Base-by-base conservation (phyloP, 805 yeast species). In the Ogataea nitratoaversa region DNA sequence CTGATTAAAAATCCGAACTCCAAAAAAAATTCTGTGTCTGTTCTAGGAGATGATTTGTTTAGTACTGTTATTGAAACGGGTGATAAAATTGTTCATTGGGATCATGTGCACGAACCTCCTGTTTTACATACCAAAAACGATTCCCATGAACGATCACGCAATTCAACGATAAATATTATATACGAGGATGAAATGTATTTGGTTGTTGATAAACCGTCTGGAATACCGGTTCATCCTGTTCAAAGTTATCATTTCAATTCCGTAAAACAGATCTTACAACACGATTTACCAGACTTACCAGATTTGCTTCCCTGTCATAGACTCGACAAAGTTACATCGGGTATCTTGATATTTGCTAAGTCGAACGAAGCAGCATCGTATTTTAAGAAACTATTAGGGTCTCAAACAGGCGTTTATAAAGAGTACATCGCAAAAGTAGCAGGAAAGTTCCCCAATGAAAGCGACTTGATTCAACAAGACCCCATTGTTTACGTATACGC, bases 191-290 rank as follows among this genome's bases (percentile, higher is more conserved):
- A 54, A 3, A 56, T 62, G 7, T 23, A 68, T 0, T 19, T 74
- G 13, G 78, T 76, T 19, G 67, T 74, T 2, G 60, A 71, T 47
- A 76, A 76, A 44, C 80, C 80, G 0, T 58, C 68, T 0, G 82
- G 81, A 0, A 57, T 74, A 2, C 79, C 81, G 1, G 73, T 77
- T 1, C 82, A 76, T 47, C 78, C 82, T 0, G 63, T 73, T 0
- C 70, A 72, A 7, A 67, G 60, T 30, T 73, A 68, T 47, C 44
- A 54, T 25, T 61, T 63, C 47, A 76, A 76, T 52, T 58, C 72
- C 1, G 45, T 76, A 17, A 60, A 66, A 8, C 76, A 71, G 50
- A 64, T 73, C 3, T 32, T 74, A 25, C 59, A 66, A 36, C 43
- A 54, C 14, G 22, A 29, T n/a, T 68, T 67, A 8, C 42, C 59